A percentile compares a stretch with the other conserved stretches of the same genome.
Conservation (phyloP, 345 rosid species). For the Durio zibethinus region DNA sequence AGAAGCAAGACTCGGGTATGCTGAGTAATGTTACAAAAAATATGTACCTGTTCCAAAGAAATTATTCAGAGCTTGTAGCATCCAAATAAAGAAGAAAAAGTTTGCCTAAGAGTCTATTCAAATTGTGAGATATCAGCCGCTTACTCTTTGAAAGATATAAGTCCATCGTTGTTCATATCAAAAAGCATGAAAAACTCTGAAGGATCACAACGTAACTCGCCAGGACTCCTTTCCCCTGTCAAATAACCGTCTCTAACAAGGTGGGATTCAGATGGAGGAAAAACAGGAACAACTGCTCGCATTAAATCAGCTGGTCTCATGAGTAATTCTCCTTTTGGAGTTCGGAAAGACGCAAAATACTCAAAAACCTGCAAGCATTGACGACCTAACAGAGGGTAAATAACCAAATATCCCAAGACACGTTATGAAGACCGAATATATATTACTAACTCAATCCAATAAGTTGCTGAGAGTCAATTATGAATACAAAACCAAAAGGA, state of each 20-base stretch:
- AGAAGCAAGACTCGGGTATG: conserved; percentile 83
- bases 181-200: conserved; percentile 89
- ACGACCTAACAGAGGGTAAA: background rate
- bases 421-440: background rate
- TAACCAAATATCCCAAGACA: background rate
- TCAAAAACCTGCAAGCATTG: conserved; percentile 60
- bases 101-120: background rate
- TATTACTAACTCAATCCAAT: background rate
- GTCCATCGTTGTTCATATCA: conserved; percentile 76
- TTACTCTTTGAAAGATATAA: conserved; percentile 90
- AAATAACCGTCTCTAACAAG: conserved; percentile 85
- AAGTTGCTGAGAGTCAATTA: background rate
- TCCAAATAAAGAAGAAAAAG: conserved; percentile 1
- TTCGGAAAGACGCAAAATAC: conserved; percentile 69
- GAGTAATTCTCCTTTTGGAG: conserved; percentile 58
- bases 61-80: conserved; percentile 3
- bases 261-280: conserved; percentile 90
- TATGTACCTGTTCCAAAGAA: conserved; percentile 63
- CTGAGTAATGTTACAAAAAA: conserved; percentile 88
- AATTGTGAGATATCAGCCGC: conserved; percentile 21
- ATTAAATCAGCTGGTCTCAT: conserved; percentile 89
- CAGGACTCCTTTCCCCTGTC: conserved; percentile 84
- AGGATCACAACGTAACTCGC: conserved; percentile 70
- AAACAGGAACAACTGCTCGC: conserved; percentile 91
- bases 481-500: background rate